Base-by-base conservation (phyloP, 352 stramenopile species). In the Phytophthora niederhauseri region DNA sequence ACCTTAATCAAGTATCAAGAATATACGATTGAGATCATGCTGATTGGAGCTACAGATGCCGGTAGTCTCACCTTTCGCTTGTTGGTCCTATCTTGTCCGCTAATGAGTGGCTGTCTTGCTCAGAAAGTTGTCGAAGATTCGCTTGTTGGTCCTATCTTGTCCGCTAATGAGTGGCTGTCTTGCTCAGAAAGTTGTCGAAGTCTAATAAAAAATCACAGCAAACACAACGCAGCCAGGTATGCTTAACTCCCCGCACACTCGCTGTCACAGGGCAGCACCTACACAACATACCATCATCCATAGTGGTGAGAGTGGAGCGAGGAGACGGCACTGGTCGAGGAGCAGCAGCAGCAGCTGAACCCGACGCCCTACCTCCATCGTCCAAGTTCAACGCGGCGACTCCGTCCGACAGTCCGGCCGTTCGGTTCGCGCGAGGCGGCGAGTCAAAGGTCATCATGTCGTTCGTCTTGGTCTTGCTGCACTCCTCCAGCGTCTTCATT, bases 401-500 rank as follows among this genome's bases (percentile, higher is more conserved):
- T 19, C 48, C 57, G n/a, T 58, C 50, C n/a, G 45, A 60, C n/a
- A 78, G 6, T 17, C 65, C 59, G 1, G 68, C 54, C 28, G 68
- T 64, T 7, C 76, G 77, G 51, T 58, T 57, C 15, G 61, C 74
- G 31, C 67, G 72, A 5, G 77, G 77, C 7, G 84, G 84, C 1
- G 82, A 92, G 34, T 93, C 83, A 11, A 91, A 90, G 14, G 60
- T 76, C 22, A 94, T 87, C 55, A 94, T 71, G 51, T 73, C 66
- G 14, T 68, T 70, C 19, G 55, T 60, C 49, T 75, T 70, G 4
- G 53, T 62, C 26, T 80, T 65, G 28, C 49, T 75, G 49, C 74
- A 83, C 67, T 93, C 87, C 24, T 93, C 84, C 26, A 95, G 61
- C 2, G 72, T 86, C 58, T 90, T 91, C 72, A 94, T 92, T 66